These are phyloP conservation scores for Dichotomocladium elegans DNA, from an alignment of 371 early-diverging fungal species.

Conservation along the genomic window DNA sequence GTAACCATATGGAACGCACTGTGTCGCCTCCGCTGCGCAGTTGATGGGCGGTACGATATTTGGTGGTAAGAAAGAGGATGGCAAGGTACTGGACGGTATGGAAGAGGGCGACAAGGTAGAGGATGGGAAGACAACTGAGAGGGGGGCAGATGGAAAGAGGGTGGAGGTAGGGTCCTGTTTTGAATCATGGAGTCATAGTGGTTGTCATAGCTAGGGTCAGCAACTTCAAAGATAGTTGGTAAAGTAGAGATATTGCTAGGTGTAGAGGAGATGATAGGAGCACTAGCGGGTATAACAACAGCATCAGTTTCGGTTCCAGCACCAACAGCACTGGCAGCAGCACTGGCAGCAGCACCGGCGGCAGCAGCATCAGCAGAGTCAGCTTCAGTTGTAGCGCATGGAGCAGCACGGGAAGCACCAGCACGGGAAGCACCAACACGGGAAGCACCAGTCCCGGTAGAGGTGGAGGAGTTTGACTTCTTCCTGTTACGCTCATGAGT, in stretches of 20 bases:
- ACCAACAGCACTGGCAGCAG: no score
- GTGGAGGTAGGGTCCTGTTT: conserved; percentile 10
- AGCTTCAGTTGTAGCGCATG: no score
- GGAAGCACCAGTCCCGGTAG: neutral
- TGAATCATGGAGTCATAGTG: conserved; percentile 3
- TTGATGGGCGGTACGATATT: no score
- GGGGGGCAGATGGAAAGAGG: no score
- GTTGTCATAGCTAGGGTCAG: neutral
- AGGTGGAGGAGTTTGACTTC: neutral
- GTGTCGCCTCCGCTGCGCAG: no score
- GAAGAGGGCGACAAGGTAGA: neutral
- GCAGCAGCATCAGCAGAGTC: no score
- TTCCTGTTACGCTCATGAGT: conserved; percentile 31
- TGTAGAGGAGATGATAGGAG: neutral
- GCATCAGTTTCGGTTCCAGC: no score
- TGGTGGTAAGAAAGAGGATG: neutral
- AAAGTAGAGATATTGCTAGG: neutral
- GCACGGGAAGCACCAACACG: no score
- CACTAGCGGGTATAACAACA: no score
- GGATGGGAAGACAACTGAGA: neutral
- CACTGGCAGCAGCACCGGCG: no score
- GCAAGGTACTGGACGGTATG: neutral
- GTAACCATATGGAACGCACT: no score
- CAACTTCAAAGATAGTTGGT: neutral
- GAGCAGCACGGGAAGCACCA: no score